phyloP scores from a whole-genome alignment of 2,329 filamentous ascomycete species.

The Fusarium scirpi region DNA sequence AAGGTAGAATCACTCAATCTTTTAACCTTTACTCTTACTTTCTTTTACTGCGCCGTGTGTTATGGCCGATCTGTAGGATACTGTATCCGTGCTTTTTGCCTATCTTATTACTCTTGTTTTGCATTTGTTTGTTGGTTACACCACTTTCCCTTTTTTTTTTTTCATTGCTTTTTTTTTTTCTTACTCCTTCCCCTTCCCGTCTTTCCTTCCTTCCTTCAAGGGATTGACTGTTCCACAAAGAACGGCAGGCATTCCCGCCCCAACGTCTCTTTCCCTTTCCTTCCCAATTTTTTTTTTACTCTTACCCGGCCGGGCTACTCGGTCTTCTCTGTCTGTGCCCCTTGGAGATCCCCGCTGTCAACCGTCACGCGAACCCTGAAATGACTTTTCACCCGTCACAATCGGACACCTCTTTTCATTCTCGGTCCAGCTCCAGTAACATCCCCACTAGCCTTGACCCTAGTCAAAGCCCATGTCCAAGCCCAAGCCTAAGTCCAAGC shows the following conservation, averaged over 20 bases:
- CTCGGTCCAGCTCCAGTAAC: background rate
- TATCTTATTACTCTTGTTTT: background rate
- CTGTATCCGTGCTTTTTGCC: background rate
- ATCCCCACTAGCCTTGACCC: background rate
- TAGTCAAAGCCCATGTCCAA: background rate
- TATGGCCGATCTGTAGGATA: background rate
- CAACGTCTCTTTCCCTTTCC: background rate
- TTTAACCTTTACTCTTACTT: no score
- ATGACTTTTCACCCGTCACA: background rate
- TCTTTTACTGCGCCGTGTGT: background rate
- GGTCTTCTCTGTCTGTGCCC: background rate
- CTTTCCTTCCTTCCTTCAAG: background rate
- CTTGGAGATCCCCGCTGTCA: background rate
- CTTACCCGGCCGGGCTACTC: background rate
- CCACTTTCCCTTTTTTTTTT: background rate
- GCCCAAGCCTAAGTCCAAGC: background rate
- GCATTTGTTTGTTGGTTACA: background rate
- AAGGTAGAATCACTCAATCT: background rate
- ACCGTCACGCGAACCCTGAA: background rate
- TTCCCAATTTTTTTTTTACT: background rate
- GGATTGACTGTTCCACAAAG: background rate
- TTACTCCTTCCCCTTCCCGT: background rate
- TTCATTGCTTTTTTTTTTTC: background rate
- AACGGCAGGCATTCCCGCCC: background rate
- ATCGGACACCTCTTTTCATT: background rate